Percentiles rank a stretch among this genome's conserved stretches.
phyloP scores from a whole-genome alignment of 305 asterid genomes.

The Caryopteris hybrid region DNA sequence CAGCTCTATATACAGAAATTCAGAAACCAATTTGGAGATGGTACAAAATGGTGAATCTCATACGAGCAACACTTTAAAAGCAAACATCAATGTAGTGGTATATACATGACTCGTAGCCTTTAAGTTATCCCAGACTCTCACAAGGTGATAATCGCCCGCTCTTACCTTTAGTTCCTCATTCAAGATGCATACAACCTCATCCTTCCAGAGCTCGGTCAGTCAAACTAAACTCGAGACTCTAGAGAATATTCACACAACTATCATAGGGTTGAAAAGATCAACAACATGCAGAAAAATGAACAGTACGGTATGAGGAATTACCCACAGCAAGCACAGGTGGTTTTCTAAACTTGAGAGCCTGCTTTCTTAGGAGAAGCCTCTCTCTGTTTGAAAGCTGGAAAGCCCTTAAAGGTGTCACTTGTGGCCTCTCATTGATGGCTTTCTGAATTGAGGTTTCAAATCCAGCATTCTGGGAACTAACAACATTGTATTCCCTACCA shows the following conservation, averaged over 20 bases:
- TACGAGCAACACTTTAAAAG: not conserved
- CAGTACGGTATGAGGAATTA: constrained; percentile 25
- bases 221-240: not conserved
- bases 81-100: not conserved
- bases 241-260: not conserved
- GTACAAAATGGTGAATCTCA: not conserved
- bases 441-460: constrained; percentile 26
- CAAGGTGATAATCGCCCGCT: not conserved
- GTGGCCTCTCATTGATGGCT: constrained; percentile 23
- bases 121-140: not conserved
- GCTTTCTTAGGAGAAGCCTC: constrained; percentile 83
- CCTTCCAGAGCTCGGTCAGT: not conserved
- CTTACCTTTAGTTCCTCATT: not conserved
- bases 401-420: constrained; percentile 27
- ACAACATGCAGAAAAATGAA: not conserved
- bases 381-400: constrained; percentile 77
- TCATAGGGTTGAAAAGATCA: not conserved
- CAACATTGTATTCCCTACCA: constrained; percentile 19
- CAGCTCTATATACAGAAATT: not conserved
- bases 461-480: constrained; percentile 24
- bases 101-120: not conserved
- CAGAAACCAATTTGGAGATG: too few relatives aligned
- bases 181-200: not conserved
- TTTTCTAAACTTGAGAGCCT: constrained; percentile 64
- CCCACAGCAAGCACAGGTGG: constrained; percentile 79